phyloP scores from a whole-genome alignment of 164 flowering plant species.

The Berberis thunbergii region DNA sequence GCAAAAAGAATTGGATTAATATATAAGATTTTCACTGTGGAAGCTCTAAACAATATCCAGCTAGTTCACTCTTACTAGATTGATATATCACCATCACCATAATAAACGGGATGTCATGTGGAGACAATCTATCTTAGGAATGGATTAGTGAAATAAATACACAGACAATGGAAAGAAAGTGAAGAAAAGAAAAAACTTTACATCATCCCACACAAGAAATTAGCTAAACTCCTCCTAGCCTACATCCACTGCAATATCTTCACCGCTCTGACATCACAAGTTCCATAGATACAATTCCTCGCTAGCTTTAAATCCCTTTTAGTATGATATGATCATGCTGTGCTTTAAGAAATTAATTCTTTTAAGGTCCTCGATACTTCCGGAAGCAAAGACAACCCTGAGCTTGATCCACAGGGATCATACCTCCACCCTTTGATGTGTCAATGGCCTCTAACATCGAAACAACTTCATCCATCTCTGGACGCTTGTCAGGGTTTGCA shows the following conservation, averaged over 20 bases:
- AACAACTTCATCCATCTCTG: constrained; percentile 95
- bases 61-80: no score
- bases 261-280: constrained; percentile 1
- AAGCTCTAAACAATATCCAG: no score
- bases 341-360: background rate
- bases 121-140: no score
- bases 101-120: no score
- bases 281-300: background rate
- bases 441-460: constrained; percentile 80
- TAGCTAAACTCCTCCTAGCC: constrained; percentile 2
- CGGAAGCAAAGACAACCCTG: constrained; percentile 79
- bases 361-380: constrained; percentile 64
- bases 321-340: background rate
- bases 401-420: constrained; percentile 68
- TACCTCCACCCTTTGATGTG: constrained; percentile 85
- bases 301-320: background rate
- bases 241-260: constrained; percentile 4
- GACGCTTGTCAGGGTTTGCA: constrained; percentile 87
- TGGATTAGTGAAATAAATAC: no score
- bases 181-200: constrained; percentile 11
- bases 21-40: no score
- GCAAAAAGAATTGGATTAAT: no score
- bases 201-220: constrained; percentile 6
- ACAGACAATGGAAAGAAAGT: background rate
- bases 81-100: no score